Evolutionary conservation across 2,329 filamentous ascomycete species (phyloP).

Genomic region (Neocatenulostroma microsporum): DNA sequence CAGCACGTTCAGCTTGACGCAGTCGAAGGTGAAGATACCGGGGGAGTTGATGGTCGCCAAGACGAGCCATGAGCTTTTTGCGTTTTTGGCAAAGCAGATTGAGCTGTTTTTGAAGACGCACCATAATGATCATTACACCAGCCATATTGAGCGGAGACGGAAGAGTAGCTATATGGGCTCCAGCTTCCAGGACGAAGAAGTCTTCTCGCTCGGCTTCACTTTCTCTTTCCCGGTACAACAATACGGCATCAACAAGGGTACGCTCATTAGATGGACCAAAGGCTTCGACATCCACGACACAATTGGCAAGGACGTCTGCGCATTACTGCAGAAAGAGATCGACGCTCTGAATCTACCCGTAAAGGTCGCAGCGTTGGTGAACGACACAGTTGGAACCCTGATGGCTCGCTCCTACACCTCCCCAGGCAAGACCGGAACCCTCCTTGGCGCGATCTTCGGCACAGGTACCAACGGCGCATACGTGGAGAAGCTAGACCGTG

Average conservation of each 20-base stretch:
- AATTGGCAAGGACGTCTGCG: slow-evolving; percentile 89
- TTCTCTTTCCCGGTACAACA: slow-evolving; percentile 97
- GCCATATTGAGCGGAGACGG: slow-evolving; percentile 39
- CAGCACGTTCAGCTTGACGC: slow-evolving; percentile 87
- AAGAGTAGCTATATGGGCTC: slow-evolving; percentile 28
- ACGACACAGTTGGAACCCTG: slow-evolving; percentile 93
- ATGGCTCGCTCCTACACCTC: slow-evolving; percentile 97
- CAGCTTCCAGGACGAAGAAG: slow-evolving; percentile 58
- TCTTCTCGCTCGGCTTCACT: slow-evolving; percentile 95
- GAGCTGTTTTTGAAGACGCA: slow-evolving; percentile 79
- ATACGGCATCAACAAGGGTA: slow-evolving; percentile 88
- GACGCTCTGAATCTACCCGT: slow-evolving; percentile 80
- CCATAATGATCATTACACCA: slow-evolving; percentile 77
- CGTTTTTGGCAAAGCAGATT: slow-evolving; percentile 88
- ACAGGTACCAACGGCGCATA: slow-evolving; percentile 97
- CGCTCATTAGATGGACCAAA: slow-evolving; percentile 95
- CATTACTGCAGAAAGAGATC: slow-evolving; percentile 79
- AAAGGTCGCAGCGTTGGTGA: slow-evolving; percentile 89
- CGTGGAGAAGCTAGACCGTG: slow-evolving; percentile 78
- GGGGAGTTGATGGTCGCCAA: slow-evolving; percentile 83
- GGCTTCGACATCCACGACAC: slow-evolving; percentile 96
- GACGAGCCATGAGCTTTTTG: slow-evolving; percentile 78
- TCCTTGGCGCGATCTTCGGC: slow-evolving; percentile 95
- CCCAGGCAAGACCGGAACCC: slow-evolving; percentile 73
- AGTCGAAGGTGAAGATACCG: slow-evolving; percentile 86